Evolutionary conservation across 305 asterid genomes (phyloP).

Genomic region (Fraxinus latifolia): DNA sequence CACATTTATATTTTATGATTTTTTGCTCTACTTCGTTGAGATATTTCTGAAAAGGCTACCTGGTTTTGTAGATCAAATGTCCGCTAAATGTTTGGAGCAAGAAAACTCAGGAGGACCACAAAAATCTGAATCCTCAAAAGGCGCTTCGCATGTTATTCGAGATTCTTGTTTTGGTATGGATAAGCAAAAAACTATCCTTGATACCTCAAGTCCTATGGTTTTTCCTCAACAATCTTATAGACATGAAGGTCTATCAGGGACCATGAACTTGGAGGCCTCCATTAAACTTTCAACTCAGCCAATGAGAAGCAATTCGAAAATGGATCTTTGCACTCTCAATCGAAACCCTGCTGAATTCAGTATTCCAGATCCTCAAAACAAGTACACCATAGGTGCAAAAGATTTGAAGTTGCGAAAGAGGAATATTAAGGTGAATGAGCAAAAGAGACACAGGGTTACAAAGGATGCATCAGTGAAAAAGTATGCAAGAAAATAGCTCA

Average conservation of each 20-base stretch:
- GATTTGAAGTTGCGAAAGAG: conserved; percentile 43
- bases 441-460: conserved; percentile 36
- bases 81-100: background rate
- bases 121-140: conserved; percentile 4
- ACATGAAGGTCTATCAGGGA: background rate
- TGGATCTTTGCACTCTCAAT: conserved; percentile 47
- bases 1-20: background rate
- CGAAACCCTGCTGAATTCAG: conserved; percentile 76
- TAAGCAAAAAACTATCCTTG: background rate
- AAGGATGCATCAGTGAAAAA: conserved; percentile 31
- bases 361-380: conserved; percentile 46
- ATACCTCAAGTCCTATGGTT: background rate
- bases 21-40: background rate
- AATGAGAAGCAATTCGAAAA: conserved; percentile 9
- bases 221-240: background rate
- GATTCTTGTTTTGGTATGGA: background rate
- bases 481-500: conserved; percentile 20
- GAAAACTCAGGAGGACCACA: background rate
- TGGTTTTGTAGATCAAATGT: background rate
- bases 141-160: background rate
- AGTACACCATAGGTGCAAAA: conserved; percentile 47
- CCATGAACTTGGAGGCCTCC: conserved; percentile 24
- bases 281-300: conserved; percentile 8
- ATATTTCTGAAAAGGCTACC: background rate
- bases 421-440: conserved; percentile 28